phyloP scores from a whole-genome alignment of 1,284 basidiomycete genomes.

The Pseudozyma sp. region DNA sequence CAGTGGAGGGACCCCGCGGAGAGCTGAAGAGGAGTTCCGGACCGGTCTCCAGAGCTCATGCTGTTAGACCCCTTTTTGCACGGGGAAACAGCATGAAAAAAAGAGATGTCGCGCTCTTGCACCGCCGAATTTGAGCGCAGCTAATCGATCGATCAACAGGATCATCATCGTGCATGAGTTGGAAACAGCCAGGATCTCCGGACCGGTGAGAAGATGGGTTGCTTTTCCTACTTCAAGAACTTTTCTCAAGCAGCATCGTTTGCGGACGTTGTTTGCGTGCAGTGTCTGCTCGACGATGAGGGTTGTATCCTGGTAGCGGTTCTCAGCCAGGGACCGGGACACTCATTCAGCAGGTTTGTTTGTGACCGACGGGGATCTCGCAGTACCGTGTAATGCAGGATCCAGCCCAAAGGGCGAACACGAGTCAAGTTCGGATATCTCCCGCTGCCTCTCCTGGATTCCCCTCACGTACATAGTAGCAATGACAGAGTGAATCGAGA shows the following conservation, averaged over 20 bases:
- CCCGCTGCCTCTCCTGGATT: neutral
- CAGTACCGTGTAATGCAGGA: too few relatives aligned
- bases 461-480: too few relatives aligned
- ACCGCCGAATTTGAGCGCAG: slow-evolving; percentile 1
- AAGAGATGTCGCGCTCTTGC: neutral
- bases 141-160: slow-evolving; percentile 19
- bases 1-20: too few relatives aligned
- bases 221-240: neutral
- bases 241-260: too few relatives aligned
- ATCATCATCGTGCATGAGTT: slow-evolving; percentile 17
- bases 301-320: too few relatives aligned
- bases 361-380: too few relatives aligned
- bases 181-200: slow-evolving; percentile 15
- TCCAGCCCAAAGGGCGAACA: too few relatives aligned
- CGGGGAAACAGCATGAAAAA: neutral
- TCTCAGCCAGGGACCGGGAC: too few relatives aligned
- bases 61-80: neutral
- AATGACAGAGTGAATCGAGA: neutral
- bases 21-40: too few relatives aligned
- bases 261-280: too few relatives aligned
- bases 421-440: neutral
- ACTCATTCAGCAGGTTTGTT: too few relatives aligned
- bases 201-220: slow-evolving; percentile 10
- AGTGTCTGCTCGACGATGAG: too few relatives aligned
- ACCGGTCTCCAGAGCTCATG: neutral